Conservation (phyloP, 2,329 filamentous ascomycete species). For the Scortechinia acanthostroma region DNA sequence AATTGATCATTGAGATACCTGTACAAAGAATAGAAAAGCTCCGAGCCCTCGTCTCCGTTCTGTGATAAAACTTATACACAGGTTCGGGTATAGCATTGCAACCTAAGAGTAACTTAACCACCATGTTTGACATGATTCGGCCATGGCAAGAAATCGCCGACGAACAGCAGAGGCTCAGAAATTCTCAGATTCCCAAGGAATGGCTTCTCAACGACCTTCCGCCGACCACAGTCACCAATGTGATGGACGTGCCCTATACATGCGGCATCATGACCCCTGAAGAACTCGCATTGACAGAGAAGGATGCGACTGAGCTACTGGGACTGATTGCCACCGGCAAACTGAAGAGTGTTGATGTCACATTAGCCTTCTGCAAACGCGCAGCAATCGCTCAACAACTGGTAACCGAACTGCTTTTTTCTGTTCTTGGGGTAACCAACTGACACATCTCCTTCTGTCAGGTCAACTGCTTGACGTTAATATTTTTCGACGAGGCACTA, state of each 20-base stretch:
- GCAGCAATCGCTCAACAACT: slow-evolving; percentile 49
- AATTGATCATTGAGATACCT: no score
- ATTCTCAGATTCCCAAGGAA: not conserved
- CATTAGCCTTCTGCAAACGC: slow-evolving; percentile 44
- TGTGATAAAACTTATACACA: no score
- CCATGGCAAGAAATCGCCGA: not conserved
- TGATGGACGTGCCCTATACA: slow-evolving; percentile 3
- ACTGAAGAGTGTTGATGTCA: slow-evolving; percentile 32
- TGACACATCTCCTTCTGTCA: slow-evolving; percentile 7
- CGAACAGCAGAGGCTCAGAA: not conserved
- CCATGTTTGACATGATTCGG: not conserved
- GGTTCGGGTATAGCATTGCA: no score
- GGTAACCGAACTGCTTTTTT: slow-evolving; percentile 27
- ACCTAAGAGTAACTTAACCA: no score
- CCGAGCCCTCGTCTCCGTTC: no score
- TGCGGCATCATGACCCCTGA: slow-evolving; percentile 36
- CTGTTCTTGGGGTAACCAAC: slow-evolving; percentile 3
- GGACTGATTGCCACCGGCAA: slow-evolving; percentile 18
- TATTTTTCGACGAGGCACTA: slow-evolving; percentile 36
- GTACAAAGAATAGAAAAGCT: no score
- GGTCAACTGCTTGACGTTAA: slow-evolving; percentile 39
- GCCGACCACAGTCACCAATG: not conserved
- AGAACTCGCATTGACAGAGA: slow-evolving; percentile 47
- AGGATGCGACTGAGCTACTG: slow-evolving; percentile 27
- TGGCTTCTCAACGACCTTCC: not conserved